phyloP scores from a whole-genome alignment of 208 protist species.

The Trichomonas vaginalis region DNA sequence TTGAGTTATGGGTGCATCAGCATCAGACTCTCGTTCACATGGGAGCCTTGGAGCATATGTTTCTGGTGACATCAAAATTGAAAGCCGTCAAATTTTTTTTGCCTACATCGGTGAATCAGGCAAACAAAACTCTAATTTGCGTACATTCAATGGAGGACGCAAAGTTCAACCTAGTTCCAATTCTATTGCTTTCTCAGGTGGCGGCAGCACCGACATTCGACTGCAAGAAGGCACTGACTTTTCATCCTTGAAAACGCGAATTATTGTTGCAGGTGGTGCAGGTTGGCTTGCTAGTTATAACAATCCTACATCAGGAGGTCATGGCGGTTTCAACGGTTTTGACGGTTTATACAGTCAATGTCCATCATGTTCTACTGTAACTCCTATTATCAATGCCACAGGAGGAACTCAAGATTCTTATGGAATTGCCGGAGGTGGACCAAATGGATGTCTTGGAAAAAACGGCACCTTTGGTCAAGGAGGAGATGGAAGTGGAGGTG shows the following conservation, averaged over 20 bases:
- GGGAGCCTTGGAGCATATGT: neutral
- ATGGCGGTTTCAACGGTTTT: neutral
- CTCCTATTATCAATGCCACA: neutral
- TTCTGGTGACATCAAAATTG: neutral
- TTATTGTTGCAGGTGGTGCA: neutral
- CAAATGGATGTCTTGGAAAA: neutral
- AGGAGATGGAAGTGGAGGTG: neutral
- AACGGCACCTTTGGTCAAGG: neutral
- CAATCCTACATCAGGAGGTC: neutral
- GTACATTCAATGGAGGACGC: neutral
- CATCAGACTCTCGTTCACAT: neutral
- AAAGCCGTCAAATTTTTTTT: neutral
- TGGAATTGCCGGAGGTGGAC: neutral
- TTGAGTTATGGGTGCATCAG: neutral
- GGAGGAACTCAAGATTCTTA: neutral
- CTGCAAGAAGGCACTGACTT: neutral
- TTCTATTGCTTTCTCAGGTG: neutral
- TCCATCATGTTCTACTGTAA: neutral
- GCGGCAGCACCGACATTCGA: neutral
- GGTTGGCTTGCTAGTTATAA: neutral
- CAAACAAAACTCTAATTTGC: neutral
- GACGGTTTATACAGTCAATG: neutral
- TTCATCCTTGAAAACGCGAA: neutral
- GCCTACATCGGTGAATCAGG: neutral
- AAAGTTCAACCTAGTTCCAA: neutral